Evolutionary conservation across 257 asterid genomes (phyloP).

Genomic region (Solanum rostratum): DNA sequence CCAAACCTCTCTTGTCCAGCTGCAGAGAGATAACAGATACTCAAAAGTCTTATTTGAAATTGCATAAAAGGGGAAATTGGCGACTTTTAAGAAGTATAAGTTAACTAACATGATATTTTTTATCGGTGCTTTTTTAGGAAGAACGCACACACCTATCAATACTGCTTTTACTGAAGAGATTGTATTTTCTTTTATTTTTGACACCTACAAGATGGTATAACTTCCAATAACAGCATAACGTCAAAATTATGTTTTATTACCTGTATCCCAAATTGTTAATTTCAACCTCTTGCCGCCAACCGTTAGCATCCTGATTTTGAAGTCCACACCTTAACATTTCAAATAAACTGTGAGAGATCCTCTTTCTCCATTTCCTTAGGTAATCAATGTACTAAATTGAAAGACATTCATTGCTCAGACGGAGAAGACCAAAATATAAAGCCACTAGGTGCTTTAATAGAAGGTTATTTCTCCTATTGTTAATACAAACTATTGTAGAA

Average conservation of each 20-base stretch:
- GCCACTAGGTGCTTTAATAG: neutral
- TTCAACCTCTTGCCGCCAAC: conserved; percentile 63
- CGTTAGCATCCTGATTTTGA: conserved; percentile 72
- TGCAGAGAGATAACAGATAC: conserved; percentile 15
- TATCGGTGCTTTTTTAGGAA: neutral
- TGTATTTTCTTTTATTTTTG: neutral
- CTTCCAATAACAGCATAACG: neutral
- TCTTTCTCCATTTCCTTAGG: neutral
- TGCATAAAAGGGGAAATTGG: neutral
- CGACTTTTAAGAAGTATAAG: neutral
- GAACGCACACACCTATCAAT: neutral
- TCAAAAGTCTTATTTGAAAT: neutral
- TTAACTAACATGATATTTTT: neutral
- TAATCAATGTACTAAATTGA: neutral
- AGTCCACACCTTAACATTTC: conserved; percentile 63
- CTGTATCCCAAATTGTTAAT: conserved; percentile 94
- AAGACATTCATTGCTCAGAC: neutral
- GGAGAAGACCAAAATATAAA: neutral
- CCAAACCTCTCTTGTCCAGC: conserved; percentile 92
- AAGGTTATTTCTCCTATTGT: neutral
- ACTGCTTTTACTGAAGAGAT: neutral
- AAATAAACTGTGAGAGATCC: neutral
- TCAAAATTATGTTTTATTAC: conserved; percentile 9
- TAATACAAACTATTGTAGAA: neutral
- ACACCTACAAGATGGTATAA: neutral